Evolutionary conservation across 306 rosid species (phyloP).

Genomic region (Erythrophleum fordii): DNA sequence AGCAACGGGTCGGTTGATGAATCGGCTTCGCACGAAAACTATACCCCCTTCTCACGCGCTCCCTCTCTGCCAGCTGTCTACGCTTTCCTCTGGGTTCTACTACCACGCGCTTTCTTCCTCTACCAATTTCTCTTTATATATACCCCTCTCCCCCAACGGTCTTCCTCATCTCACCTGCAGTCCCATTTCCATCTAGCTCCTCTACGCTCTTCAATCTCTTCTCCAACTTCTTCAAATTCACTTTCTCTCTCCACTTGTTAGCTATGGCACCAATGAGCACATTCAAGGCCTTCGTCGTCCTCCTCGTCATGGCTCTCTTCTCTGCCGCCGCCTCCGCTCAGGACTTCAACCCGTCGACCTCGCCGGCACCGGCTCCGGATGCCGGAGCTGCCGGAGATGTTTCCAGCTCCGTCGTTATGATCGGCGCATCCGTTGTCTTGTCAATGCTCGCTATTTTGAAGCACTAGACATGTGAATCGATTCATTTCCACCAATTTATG

Average conservation of each 20-base stretch:
- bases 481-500: too few species aligned
- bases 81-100: neutral
- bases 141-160: neutral
- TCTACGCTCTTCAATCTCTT: too few species aligned
- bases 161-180: too few species aligned
- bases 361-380: conserved; percentile 20
- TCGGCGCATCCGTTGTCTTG: conserved; percentile 36
- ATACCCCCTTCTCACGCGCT: too few species aligned
- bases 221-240: neutral
- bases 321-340: conserved; percentile 41
- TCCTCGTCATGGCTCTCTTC: conserved; percentile 34
- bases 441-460: too few species aligned
- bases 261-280: conserved; percentile 43
- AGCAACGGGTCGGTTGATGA: neutral
- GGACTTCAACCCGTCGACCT: conserved; percentile 23
- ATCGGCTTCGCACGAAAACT: neutral
- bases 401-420: conserved; percentile 37
- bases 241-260: neutral
- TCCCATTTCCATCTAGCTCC: neutral
- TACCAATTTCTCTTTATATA: neutral
- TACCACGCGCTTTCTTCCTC: neutral
- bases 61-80: too few species aligned
- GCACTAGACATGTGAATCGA: too few species aligned
- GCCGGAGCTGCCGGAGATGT: conserved; percentile 43
- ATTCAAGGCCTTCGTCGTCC: conserved; percentile 32